Percentiles rank a stretch among this genome's conserved stretches.
Evolutionary conservation across 352 stramenopile genomes (phyloP).

Genomic region (Phytophthora parvispora): DNA sequence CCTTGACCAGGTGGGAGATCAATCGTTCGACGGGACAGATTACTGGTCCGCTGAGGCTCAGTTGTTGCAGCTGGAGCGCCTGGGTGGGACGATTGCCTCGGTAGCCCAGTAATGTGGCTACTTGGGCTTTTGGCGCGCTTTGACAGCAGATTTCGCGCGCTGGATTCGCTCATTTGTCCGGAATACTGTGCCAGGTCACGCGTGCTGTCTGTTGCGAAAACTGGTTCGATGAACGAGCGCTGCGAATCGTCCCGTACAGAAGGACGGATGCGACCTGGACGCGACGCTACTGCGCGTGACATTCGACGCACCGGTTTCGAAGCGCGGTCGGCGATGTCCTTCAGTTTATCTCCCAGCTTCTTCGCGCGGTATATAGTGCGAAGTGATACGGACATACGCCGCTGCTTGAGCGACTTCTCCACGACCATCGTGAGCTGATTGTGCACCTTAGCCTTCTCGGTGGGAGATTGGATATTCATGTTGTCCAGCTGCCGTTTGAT

Average conservation of each 20-base stretch:
- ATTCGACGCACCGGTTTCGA: constrained; percentile 38
- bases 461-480: constrained; percentile 85
- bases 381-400: constrained; percentile 77
- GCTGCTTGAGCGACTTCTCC: constrained; percentile 82
- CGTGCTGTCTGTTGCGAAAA: constrained; percentile 22
- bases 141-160: constrained; percentile 14
- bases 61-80: background rate
- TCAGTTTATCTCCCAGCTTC: constrained; percentile 84
- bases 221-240: constrained; percentile 2
- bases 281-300: constrained; percentile 19
- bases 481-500: constrained; percentile 88
- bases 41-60: constrained; percentile 7
- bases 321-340: constrained; percentile 81
- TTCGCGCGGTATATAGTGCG: constrained; percentile 85
- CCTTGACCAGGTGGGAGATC: background rate
- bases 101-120: constrained; percentile 5
- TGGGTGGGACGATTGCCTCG: constrained; percentile 9
- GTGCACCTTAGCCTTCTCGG: constrained; percentile 81
- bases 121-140: constrained; percentile 15
- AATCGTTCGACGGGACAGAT: background rate
- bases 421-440: constrained; percentile 83
- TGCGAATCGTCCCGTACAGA: constrained; percentile 31
- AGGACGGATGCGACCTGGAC: constrained; percentile 25
- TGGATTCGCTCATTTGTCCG: constrained; percentile 4
- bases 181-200: constrained; percentile 41